These are phyloP conservation scores for Mortierella sp. DNA, from an alignment of 371 early-diverging fungal genomes.

Conservation along the genomic window DNA sequence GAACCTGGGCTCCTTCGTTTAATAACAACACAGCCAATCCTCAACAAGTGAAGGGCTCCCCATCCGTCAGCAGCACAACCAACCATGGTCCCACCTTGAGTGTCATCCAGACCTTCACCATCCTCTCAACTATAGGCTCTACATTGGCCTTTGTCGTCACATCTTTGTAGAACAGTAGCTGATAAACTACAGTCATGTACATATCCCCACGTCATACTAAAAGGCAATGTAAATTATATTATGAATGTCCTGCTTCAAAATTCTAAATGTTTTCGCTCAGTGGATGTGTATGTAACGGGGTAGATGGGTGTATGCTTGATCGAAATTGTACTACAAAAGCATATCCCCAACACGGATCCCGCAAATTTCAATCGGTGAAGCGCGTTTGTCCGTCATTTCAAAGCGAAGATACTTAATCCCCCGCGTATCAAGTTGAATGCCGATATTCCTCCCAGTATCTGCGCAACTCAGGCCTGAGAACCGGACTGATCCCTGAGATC, in stretches of 20 bases:
- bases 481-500: slow-evolving; percentile 29
- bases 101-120: slow-evolving; percentile 39
- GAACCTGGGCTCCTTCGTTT: slow-evolving; percentile 13
- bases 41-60: slow-evolving; percentile 27
- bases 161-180: slow-evolving; percentile 9
- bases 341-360: slow-evolving; percentile 53
- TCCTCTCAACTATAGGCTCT: slow-evolving; percentile 25
- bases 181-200: not conserved
- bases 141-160: slow-evolving; percentile 13
- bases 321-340: slow-evolving; percentile 20
- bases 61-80: slow-evolving; percentile 27
- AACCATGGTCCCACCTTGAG: slow-evolving; percentile 38
- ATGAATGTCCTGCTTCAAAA: not conserved
- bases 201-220: not conserved
- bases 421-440: slow-evolving; percentile 41
- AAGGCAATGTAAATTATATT: not conserved
- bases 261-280: not conserved
- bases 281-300: not conserved
- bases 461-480: slow-evolving; percentile 32
- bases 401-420: slow-evolving; percentile 41
- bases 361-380: slow-evolving; percentile 45
- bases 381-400: slow-evolving; percentile 28
- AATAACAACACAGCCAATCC: slow-evolving; percentile 10
- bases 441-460: slow-evolving; percentile 23
- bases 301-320: not conserved